A percentile compares a stretch with the other conserved stretches of the same genome.
These are phyloP conservation scores for Spirogloea muscicola DNA, from an alignment of 139 green algal species.

Conservation along the genomic window DNA sequence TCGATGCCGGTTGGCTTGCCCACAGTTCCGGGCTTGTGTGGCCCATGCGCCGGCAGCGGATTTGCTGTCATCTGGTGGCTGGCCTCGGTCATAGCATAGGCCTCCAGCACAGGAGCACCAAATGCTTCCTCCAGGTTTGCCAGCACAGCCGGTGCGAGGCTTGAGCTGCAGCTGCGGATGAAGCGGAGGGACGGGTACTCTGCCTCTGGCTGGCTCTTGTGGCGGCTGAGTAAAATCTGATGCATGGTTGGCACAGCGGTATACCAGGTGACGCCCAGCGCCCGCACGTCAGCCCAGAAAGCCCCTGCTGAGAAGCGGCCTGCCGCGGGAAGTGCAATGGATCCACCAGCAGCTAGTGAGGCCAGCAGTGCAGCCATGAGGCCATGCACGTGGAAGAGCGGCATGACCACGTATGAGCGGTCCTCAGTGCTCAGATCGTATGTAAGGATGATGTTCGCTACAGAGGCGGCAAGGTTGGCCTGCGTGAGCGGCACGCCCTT, in stretches of 20 bases:
- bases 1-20: conserved; percentile 41
- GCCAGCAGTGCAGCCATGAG: conserved; percentile 76
- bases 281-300: conserved; percentile 69
- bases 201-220: background rate
- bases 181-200: conserved; percentile 62
- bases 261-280: conserved; percentile 73
- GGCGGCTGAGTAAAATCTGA: conserved; percentile 62
- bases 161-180: conserved; percentile 75
- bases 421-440: conserved; percentile 69
- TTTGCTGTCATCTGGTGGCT: conserved; percentile 81
- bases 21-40: conserved; percentile 50
- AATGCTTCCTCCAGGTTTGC: conserved; percentile 63
- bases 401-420: conserved; percentile 60
- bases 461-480: conserved; percentile 65
- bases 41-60: conserved; percentile 55
- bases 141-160: conserved; percentile 67
- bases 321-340: conserved; percentile 59
- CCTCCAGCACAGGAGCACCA: conserved; percentile 78
- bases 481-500: conserved; percentile 83
- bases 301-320: conserved; percentile 62
- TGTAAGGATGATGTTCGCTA: conserved; percentile 71
- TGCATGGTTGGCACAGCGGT: conserved; percentile 86
- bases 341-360: conserved; percentile 58
- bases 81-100: conserved; percentile 87
- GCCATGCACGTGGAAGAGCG: conserved; percentile 88